Evolutionary conservation across 768 basidiomycete genomes (phyloP), one percentile per base, ranked within the genome.

Genomic region (Mycena belliarum): DNA sequence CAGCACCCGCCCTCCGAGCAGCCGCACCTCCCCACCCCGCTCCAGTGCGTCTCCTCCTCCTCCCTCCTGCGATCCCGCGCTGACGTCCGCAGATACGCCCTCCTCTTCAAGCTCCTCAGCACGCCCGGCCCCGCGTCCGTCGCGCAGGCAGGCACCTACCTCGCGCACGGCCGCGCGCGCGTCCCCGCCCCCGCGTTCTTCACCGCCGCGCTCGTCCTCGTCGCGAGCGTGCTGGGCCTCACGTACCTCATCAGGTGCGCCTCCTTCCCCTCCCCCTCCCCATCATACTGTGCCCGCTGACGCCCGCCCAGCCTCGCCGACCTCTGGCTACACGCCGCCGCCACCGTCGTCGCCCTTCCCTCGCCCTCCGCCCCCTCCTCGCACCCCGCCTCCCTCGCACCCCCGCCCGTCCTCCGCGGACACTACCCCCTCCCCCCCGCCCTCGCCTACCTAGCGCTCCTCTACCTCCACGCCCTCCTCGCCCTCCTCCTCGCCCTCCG

Each of bases 381-480:
- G 4, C 32, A 25, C 25, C 14, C 29, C n/a, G 20, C 25, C 21
- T 35, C 25, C 3, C 16, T 21, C 20, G 4, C 3, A 14, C 20
- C 52, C 18, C 37, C 25, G 18, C 24, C 38, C 6, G 4, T 24
- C 26, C 55, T 54, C 2, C 50, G 48, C 18, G 55, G 50, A 0
- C 55, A 60, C 52, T 63, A 63, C 52, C 62, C 62, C 35, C 46
- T 60, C 47, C 58, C 62, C 2, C 62, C 62, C 23, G 49, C 37
- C 1, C 24, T 60, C 29, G 35, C 48, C 3, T 63, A 55, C 44
- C 45, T 63, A 45, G 0, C 41, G 21, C 53, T 63, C 33, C 53
- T 63, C 24, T 63, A 59, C 45, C 16, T 49, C 2, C 57, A 63
- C 61, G 42, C 61, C 40, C 23, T 59, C 29, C 48, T 63, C 21